phyloP scores from a whole-genome alignment of 495 filamentous ascomycete genomes.

The Podospora conica region DNA sequence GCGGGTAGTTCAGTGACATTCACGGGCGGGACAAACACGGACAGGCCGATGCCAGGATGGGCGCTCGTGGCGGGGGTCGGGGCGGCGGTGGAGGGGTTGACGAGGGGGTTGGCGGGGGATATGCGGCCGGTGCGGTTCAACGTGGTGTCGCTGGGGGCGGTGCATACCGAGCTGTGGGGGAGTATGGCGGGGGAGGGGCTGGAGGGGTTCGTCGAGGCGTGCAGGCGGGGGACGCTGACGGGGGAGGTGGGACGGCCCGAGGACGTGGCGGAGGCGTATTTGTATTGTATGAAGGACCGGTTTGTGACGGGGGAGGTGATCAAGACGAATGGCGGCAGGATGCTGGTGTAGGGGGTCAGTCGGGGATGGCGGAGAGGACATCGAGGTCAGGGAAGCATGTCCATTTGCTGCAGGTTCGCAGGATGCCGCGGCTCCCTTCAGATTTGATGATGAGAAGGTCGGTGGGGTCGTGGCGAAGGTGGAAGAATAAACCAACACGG shows the following conservation, averaged over 20 bases:
- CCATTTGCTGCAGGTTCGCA: constrained; percentile 2
- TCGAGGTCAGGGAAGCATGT: neutral
- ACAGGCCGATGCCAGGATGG: neutral
- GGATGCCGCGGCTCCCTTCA: neutral
- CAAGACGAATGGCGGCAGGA: constrained; percentile 10
- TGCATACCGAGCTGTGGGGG: constrained; percentile 47
- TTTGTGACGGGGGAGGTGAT: constrained; percentile 9
- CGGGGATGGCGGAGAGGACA: neutral
- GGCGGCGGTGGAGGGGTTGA: constrained; percentile 7
- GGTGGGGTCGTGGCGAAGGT: neutral
- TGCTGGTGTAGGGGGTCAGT: constrained; percentile 5
- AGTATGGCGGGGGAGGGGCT: constrained; percentile 11
- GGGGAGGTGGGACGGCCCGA: constrained; percentile 43
- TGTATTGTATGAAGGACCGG: constrained; percentile 55
- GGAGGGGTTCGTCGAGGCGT: constrained; percentile 27
- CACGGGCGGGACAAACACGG: constrained; percentile 42
- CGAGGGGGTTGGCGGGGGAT: constrained; percentile 14
- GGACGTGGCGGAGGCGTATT: constrained; percentile 58
- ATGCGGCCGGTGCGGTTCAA: constrained; percentile 13
- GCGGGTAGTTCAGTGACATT: constrained; percentile 44
- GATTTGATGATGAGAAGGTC: neutral
- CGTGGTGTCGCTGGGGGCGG: constrained; percentile 39
- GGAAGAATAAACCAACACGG: constrained; percentile 5
- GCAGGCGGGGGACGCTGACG: constrained; percentile 29
- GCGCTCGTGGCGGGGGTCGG: constrained; percentile 2